Base-by-base conservation (phyloP, 352 stramenopile genomes). In the Phytophthora pini region DNA sequence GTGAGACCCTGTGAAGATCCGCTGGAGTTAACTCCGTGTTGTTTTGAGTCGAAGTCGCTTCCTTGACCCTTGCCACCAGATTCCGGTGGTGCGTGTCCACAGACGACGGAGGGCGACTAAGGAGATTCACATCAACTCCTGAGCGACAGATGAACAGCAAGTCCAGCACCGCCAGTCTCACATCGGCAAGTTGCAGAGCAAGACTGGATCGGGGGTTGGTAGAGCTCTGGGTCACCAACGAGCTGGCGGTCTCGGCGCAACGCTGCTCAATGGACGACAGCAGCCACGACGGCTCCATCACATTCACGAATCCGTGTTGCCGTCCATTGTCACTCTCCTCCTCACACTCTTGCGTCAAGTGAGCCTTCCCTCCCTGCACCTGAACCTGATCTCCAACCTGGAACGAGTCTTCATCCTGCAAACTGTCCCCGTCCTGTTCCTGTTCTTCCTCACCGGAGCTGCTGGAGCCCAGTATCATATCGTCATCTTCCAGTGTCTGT, bases 201-300 rank as follows among this genome's bases (percentile, higher is more conserved):
- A 65, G 13, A 45, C 60, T 65, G 27, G 49, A 41, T 12, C 68
- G 56, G 12, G 31, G 27, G n/a, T 60, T 70, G 1, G 49, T 68
- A 2, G 55, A 55, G 31, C 40, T 64, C 52, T 70, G 58, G 1
- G 67, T 61, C 13, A 65, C 52, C 6, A 88, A 34, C 5, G 74
- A 76, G 5, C 74, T 74, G 2, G 77, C 65, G 1, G 71, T 69
- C 15, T 73, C 63, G 12, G 72, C 68, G 34, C 80, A 89, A 13
- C 81, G 81, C 55, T 91, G 68, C 34, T 89, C 76, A 34, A 93
- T 82, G 5, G 80, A 90, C n/a, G 79, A 68, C 38, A 93, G 61
- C 13, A 93, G 68, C 84, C 84, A 93, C 61, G 82, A 84, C 32
- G 77, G 56, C 45, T 90, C 64, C 84, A 93, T 92, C 26, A 90